A percentile compares a stretch with the other conserved stretches of the same genome.
phyloP scores from a whole-genome alignment of 148 eudicot genomes.

The Arbutus unedo region DNA sequence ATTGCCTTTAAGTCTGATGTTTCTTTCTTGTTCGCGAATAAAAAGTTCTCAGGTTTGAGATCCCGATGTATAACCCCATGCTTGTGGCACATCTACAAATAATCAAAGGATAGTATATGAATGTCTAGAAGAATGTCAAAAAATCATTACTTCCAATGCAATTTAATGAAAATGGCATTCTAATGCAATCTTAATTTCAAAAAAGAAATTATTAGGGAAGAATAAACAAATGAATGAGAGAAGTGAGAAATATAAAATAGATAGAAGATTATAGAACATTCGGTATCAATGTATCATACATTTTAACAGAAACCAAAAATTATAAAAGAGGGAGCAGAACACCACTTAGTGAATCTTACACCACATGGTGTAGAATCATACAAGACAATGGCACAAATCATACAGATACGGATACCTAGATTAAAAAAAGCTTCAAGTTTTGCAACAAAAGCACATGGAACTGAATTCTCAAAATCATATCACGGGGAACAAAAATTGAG shows the following conservation, averaged over 20 bases:
- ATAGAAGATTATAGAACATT: background rate
- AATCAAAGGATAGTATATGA: background rate
- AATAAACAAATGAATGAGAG: background rate
- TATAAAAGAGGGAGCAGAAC: background rate
- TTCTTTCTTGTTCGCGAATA: constrained; percentile 54
- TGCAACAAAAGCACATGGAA: background rate
- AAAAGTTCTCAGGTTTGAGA: constrained; percentile 51
- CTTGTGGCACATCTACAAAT: constrained; percentile 39
- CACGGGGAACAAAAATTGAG: background rate
- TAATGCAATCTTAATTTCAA: background rate
- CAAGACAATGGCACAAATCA: background rate
- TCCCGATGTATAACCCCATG: constrained; percentile 56
- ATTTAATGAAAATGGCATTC: background rate
- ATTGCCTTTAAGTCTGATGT: constrained; percentile 49
- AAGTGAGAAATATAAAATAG: background rate
- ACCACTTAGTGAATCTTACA: background rate
- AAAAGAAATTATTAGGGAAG: background rate
- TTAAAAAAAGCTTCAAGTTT: background rate
- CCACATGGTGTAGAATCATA: background rate
- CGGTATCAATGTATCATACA: background rate
- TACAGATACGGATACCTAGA: background rate
- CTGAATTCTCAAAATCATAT: background rate
- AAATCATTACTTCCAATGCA: background rate
- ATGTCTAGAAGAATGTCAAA: background rate
- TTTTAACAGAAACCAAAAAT: background rate